Base-by-base conservation (phyloP, 2,329 filamentous ascomycete genomes). In the Dactylonectria macrodidyma region DNA sequence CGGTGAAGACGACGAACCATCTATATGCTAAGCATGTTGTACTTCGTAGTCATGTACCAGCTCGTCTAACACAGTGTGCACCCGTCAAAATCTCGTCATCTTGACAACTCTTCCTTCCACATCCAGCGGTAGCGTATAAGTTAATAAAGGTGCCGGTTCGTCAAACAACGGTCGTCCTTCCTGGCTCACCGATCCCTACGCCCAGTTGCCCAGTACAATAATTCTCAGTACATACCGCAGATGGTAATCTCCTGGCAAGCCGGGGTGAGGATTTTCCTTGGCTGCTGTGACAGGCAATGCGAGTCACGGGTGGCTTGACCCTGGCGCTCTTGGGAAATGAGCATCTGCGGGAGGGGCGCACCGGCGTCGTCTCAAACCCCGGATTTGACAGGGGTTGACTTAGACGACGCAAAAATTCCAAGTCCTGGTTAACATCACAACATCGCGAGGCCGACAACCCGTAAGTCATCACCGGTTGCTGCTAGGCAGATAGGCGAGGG, bases 301-400 rank as follows among this genome's bases (percentile, higher is more conserved):
- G 41, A 22, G 55, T 33, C 44, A 46, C 59, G 60, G 50, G 59
- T 67, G 65, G 60, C 65, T 59, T 63, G 51, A 8, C 60, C 38
- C 22, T 24, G 59, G 58, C 30, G 54, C 48, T 26, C 30, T 50
- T 52, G 73, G 73, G 73, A 75, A 74, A 75, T 75, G 71, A 75
- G 59, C 36, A 60, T 44, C 22, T 57, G 62, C 57, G 70, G 65
- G 61, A 56, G 24, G 52, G 46, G 22, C 12, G 12, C 30, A 36
- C 30, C 61, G 59, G 50, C 62, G 62, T 50, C 36, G 38, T 56
- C 59, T 63, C 57, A n/a, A 59, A 68, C 70, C 73, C 73, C 73
- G 26, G 73, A 71, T 74, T 75, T 70, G 38, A 38, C 52, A 65
- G 65, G 67, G 58, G 26, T 30, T 30, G 26, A 7, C 59, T 19